Evolutionary conservation across 306 rosid species (phyloP).

Genomic region (Sindora glabra): DNA sequence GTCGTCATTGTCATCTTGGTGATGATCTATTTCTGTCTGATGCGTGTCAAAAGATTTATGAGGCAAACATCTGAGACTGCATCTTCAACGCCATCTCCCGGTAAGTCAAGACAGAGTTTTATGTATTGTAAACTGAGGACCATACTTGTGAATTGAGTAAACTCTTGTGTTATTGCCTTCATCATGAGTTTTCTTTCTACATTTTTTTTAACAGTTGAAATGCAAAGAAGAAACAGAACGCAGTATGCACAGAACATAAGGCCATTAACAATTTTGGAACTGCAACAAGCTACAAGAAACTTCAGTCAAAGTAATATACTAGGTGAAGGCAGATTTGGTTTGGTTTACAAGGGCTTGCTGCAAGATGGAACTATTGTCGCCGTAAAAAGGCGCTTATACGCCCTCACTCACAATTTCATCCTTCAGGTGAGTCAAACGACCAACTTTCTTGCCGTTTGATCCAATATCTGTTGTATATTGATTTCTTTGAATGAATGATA

Average conservation of each 20-base stretch:
- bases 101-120: slow-evolving; percentile 20
- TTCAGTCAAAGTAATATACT: slow-evolving; percentile 45
- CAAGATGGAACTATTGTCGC: slow-evolving; percentile 72
- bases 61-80: slow-evolving; percentile 49
- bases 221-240: slow-evolving; percentile 34
- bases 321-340: slow-evolving; percentile 66
- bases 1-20: slow-evolving; percentile 25
- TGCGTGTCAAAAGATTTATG: slow-evolving; percentile 29
- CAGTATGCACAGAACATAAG: slow-evolving; percentile 28
- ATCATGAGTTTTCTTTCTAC: not conserved
- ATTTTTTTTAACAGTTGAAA: slow-evolving; percentile 34
- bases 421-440: slow-evolving; percentile 31
- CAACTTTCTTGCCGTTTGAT: not conserved
- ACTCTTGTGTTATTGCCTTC: not conserved
- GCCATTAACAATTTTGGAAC: slow-evolving; percentile 37
- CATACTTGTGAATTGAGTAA: not conserved
- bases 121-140: not conserved
- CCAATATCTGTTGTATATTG: not conserved
- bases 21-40: slow-evolving; percentile 38
- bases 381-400: slow-evolving; percentile 45
- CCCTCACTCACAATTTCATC: slow-evolving; percentile 34
- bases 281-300: slow-evolving; percentile 53
- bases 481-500: slow-evolving; percentile 9
- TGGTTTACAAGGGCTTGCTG: slow-evolving; percentile 63
- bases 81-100: slow-evolving; percentile 51